Evolutionary conservation across 2,329 filamentous ascomycete species (phyloP).

Genomic region (Botrytis pseudocinerea): DNA sequence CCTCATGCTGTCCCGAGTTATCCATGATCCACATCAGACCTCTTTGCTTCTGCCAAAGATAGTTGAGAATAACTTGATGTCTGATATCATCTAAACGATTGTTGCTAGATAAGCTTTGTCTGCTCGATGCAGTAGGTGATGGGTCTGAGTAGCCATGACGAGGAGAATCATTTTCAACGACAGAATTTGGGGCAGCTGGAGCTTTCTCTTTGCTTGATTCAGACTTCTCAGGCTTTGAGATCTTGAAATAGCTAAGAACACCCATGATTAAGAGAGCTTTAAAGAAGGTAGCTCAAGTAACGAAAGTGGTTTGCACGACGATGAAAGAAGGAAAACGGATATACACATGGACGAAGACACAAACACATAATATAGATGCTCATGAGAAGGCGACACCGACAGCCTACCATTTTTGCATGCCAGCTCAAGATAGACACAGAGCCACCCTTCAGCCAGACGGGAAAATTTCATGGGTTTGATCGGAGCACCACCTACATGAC

Average conservation of each 20-base stretch:
- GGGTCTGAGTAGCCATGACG: conserved; percentile 2
- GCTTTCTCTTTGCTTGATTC: conserved; percentile 21
- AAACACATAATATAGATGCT: conserved; percentile 20
- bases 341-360: conserved; percentile 19
- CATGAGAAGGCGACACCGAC: conserved; percentile 3
- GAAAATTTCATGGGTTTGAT: conserved; percentile 12
- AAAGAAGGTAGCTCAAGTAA: conserved; percentile 20
- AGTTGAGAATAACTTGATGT: conserved; percentile 82
- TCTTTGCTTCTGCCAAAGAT: conserved; percentile 78
- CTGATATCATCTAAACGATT: conserved; percentile 65
- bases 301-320: conserved; percentile 18
- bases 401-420: conserved; percentile 12
- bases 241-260: conserved; percentile 23
- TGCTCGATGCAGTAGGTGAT: conserved; percentile 17
- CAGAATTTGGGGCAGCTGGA: conserved; percentile 12
- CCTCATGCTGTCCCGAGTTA: conserved; percentile 66
- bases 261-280: conserved; percentile 17
- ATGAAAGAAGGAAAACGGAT: not conserved
- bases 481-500: not conserved
- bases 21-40: conserved; percentile 72
- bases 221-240: conserved; percentile 19
- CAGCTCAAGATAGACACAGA: conserved; percentile 13
- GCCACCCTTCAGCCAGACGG: conserved; percentile 2
- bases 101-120: conserved; percentile 20
- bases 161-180: conserved; percentile 14